phyloP scores from a whole-genome alignment of 441 rosid species.

The Eutrema salsugineum region DNA sequence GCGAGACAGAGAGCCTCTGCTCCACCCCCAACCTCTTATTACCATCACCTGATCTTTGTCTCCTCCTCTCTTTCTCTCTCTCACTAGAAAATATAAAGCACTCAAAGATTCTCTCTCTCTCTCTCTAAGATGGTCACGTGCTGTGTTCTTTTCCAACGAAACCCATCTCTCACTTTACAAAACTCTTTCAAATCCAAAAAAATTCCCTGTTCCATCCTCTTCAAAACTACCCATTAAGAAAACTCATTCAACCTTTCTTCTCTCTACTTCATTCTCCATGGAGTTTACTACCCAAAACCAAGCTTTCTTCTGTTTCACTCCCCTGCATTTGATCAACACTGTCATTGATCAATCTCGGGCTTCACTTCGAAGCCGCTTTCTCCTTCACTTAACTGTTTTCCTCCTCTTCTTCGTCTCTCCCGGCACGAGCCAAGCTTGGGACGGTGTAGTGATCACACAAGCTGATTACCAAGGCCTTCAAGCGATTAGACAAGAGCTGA shows the following conservation, averaged over 20 bases:
- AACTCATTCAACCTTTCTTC: neutral
- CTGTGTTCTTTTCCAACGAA: constrained; percentile 28
- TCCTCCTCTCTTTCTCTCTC: constrained; percentile 31
- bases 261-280: constrained; percentile 27
- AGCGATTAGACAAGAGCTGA: constrained; percentile 59
- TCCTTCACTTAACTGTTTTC: constrained; percentile 10
- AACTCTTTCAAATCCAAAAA: constrained; percentile 27
- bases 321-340: constrained; percentile 7
- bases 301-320: neutral
- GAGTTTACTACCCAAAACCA: constrained; percentile 10
- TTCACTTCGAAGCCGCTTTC: constrained; percentile 23
- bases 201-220: constrained; percentile 35
- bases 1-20: constrained; percentile 27
- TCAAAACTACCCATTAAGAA: neutral
- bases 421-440: constrained; percentile 52
- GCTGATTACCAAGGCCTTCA: constrained; percentile 67
- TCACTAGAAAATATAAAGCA: constrained; percentile 13
- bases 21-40: constrained; percentile 29
- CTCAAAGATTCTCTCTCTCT: constrained; percentile 36
- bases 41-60: constrained; percentile 44
- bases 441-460: constrained; percentile 66
- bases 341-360: constrained; percentile 17
- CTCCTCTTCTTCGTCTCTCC: constrained; percentile 21
- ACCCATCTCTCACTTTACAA: constrained; percentile 36
- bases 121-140: constrained; percentile 49